Evolutionary conservation across 371 early-diverging fungal species (phyloP).

Genomic region (Mucor saturninus): DNA sequence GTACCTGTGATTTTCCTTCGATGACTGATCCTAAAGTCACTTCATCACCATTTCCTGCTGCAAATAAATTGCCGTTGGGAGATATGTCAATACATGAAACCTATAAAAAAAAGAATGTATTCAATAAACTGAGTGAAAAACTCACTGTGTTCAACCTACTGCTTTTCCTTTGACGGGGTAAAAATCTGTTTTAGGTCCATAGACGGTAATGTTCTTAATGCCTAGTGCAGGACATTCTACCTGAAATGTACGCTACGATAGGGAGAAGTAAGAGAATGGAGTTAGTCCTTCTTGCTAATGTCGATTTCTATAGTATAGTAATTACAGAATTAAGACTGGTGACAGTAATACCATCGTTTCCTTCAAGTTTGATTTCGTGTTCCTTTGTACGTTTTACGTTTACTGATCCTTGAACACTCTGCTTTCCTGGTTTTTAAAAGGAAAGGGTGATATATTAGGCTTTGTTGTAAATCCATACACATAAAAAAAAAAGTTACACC

Average conservation of each 20-base stretch:
- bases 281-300: no score
- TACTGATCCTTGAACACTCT: constrained; percentile 25
- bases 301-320: not conserved
- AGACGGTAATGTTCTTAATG: constrained; percentile 14
- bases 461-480: not conserved
- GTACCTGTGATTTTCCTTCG: constrained; percentile 47
- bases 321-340: constrained; percentile 38
- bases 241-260: constrained; percentile 47
- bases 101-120: constrained; percentile 25
- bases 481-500: no score
- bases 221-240: constrained; percentile 30
- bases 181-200: constrained; percentile 16
- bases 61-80: constrained; percentile 59
- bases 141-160: constrained; percentile 5
- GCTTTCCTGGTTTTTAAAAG: constrained; percentile 10
- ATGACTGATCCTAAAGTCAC: constrained; percentile 47
- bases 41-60: constrained; percentile 46
- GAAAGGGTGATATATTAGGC: not conserved
- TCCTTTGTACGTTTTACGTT: constrained; percentile 11
- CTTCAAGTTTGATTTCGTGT: constrained; percentile 14
- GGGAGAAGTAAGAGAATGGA: not conserved
- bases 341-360: constrained; percentile 30
- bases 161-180: constrained; percentile 20
- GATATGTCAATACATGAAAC: constrained; percentile 56
- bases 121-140: constrained; percentile 6